Evolutionary conservation across 2,329 filamentous ascomycete species (phyloP), one percentile per base, ranked within the genome.

Genomic region (Knufia petricola): DNA sequence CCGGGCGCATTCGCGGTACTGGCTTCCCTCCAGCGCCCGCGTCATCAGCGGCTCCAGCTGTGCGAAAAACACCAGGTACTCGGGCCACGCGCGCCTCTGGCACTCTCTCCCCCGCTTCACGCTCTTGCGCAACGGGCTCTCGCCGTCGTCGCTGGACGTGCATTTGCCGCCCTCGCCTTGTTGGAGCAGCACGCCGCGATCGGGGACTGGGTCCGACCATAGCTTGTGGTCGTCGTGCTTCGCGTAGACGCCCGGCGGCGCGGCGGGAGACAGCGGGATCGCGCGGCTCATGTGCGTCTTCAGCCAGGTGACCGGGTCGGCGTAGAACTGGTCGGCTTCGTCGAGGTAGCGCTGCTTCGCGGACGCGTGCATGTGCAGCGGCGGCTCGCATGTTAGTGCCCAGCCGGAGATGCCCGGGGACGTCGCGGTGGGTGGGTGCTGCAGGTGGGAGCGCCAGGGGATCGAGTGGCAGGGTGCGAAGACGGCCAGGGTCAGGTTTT

Each of bases 401-500:
- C 89, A 89, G 3, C 87, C 88, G 50, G 78, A 69, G 46, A 95
- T 79, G 24, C 72, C 69, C 3, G 54, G 37, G 2, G 30, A 31
- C 2, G 26, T 39, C 8, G 38, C 34, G 10, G 51, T 49, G 2
- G 56, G 51, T 0, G 86, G 78, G 61, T 92, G 78, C 52, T 94
- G 73, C 32, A 96, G 76, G 61, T 94, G 85, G 13, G 84, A 88
- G 59, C 89, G 84, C 90, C 92, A 96, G 2, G 92, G 90, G 0
- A 90, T 96, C 56, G 85, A 86, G 71, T 98, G 92, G 68, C 92
- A 98, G 8, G 92, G 92, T 76, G 89, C 94, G 20, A 98, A 75
- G 68, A 96, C 95, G 17, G 84, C 83, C 28, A 82, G 71, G 2
- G 76, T 76, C 23, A 76, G 74, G 41, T 58, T 59, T 15, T 24